Percentiles rank a stretch among this genome's conserved stretches.
phyloP scores from a whole-genome alignment of 345 rosid species.

The Theobroma cacao region DNA sequence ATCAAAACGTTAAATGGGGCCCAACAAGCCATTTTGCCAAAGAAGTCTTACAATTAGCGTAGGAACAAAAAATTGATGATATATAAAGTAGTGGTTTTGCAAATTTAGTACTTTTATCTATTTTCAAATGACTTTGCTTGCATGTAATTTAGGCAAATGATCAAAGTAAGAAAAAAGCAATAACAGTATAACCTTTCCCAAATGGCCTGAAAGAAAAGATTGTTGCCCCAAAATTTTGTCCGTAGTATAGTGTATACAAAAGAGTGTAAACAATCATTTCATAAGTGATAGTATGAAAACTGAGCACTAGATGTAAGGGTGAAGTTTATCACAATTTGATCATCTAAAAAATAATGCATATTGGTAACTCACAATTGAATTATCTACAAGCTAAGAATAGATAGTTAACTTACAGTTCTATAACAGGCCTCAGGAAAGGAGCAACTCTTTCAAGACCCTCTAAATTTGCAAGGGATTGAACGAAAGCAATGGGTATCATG shows the following conservation, averaged over 20 bases:
- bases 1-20: neutral
- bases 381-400: neutral
- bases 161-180: neutral
- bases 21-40: neutral
- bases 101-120: neutral
- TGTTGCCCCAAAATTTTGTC: neutral
- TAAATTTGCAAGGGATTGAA: constrained; percentile 95
- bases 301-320: neutral
- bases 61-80: neutral
- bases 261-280: neutral
- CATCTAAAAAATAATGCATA: neutral
- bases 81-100: neutral
- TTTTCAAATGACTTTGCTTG: neutral
- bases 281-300: neutral
- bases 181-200: neutral
- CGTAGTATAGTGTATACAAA: neutral
- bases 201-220: neutral
- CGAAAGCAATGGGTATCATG: constrained; percentile 99
- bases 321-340: neutral
- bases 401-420: constrained; percentile 66
- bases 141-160: neutral
- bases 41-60: neutral
- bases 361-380: neutral
- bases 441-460: constrained; percentile 89
- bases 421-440: constrained; percentile 94